These are phyloP conservation scores for Solanum lignicaule DNA, from an alignment of 257 asterid genomes.

Conservation along the genomic window DNA sequence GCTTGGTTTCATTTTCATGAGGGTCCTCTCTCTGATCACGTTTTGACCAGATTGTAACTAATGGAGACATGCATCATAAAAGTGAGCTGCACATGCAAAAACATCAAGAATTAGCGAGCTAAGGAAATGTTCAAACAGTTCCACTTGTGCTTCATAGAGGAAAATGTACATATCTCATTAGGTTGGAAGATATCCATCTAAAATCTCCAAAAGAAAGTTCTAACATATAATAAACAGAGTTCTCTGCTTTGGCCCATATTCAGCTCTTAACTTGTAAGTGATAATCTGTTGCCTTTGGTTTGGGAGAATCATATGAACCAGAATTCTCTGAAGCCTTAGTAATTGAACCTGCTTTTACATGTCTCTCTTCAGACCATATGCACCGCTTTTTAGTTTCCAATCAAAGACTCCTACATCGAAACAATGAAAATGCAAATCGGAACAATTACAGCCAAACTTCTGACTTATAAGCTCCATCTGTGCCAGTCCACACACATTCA, in stretches of 20 bases:
- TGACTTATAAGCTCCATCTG: not conserved
- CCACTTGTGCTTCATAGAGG: not conserved
- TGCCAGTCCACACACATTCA: not conserved
- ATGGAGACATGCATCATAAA: constrained; percentile 41
- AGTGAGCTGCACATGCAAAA: constrained; percentile 46
- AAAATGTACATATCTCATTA: not conserved
- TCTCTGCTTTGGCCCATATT: not conserved
- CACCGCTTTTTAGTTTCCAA: not conserved
- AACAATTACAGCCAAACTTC: not conserved
- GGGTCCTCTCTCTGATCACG: constrained; percentile 16
- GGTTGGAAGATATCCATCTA: not conserved
- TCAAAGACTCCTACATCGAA: not conserved
- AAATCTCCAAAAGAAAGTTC: too few species aligned
- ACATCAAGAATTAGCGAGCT: not conserved
- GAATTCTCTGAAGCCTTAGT: not conserved
- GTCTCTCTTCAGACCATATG: not conserved
- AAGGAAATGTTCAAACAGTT: not conserved
- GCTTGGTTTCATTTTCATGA: constrained; percentile 6
- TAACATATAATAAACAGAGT: not conserved
- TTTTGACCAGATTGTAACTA: constrained; percentile 30
- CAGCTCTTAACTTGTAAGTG: not conserved
- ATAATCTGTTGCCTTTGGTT: not conserved
- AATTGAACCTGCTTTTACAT: not conserved
- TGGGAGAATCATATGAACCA: not conserved
- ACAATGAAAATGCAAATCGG: not conserved